Evolutionary conservation across 768 basidiomycete species (phyloP).

Genomic region (Russula griseocarnosa): DNA sequence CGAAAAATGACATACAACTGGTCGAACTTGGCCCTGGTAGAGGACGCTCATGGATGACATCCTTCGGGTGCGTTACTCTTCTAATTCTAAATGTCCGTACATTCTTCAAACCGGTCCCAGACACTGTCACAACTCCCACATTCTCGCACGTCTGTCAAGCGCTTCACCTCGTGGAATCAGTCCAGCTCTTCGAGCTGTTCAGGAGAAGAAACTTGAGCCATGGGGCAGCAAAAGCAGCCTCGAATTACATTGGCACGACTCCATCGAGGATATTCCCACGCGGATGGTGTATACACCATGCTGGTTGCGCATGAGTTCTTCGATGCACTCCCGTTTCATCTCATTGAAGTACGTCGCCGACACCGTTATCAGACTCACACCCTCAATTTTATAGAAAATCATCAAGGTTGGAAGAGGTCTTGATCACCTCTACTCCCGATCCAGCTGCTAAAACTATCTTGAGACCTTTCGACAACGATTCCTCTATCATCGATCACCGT

Average conservation of each 20-base stretch:
- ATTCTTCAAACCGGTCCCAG: constrained; percentile 34
- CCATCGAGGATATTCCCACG: constrained; percentile 60
- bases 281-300: constrained; percentile 63
- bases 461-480: constrained; percentile 23
- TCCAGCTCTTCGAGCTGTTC: constrained; percentile 55
- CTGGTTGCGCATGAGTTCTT: constrained; percentile 96
- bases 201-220: constrained; percentile 48
- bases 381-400: constrained; percentile 51
- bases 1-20: constrained; percentile 53
- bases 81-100: neutral
- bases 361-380: neutral
- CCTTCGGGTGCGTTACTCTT: constrained; percentile 56
- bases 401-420: constrained; percentile 80
- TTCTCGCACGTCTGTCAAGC: constrained; percentile 36
- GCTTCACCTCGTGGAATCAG: constrained; percentile 57
- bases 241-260: constrained; percentile 65
- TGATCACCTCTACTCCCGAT: constrained; percentile 53
- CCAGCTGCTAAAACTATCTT: constrained; percentile 36
- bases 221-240: constrained; percentile 35
- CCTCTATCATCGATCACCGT: constrained; percentile 9
- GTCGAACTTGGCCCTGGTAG: constrained; percentile 93
- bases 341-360: constrained; percentile 62
- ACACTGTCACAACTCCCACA: constrained; percentile 49
- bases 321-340: constrained; percentile 89
- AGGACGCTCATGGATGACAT: constrained; percentile 92